phyloP scores from a whole-genome alignment of 2,329 filamentous ascomycete genomes.

The Cordyceps pruinosa region DNA sequence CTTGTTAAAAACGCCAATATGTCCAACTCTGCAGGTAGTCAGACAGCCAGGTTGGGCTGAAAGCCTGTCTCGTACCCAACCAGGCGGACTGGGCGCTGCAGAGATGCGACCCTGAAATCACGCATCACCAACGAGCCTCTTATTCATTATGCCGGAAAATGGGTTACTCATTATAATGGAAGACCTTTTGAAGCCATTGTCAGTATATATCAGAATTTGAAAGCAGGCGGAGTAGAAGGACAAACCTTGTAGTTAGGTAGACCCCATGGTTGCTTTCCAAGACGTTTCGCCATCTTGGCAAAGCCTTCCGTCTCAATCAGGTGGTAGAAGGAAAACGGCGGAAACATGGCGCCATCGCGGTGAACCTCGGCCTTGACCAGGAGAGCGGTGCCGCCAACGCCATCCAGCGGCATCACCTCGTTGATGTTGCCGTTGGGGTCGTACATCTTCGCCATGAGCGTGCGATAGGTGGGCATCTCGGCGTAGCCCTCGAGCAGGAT shows the following conservation, averaged over 20 bases:
- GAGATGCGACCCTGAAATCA: conserved; percentile 4
- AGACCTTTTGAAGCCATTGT: conserved; percentile 13
- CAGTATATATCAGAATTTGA: neutral
- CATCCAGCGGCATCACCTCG: conserved; percentile 71
- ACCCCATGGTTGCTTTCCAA: conserved; percentile 83
- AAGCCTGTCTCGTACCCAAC: neutral
- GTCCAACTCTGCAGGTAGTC: neutral
- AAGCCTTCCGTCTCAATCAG: conserved; percentile 97
- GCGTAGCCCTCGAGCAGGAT: conserved; percentile 89
- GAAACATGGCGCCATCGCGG: conserved; percentile 97
- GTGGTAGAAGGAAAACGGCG: conserved; percentile 91
- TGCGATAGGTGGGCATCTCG: conserved; percentile 86
- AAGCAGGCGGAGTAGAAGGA: neutral
- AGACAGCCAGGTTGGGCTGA: neutral
- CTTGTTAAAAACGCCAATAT: conserved; percentile 4
- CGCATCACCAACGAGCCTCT: conserved; percentile 1
- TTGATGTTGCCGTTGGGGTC: conserved; percentile 49
- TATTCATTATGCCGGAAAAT: conserved; percentile 11
- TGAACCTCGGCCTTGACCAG: conserved; percentile 96
- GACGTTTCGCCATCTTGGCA: conserved; percentile 86
- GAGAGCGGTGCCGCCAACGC: conserved; percentile 86
- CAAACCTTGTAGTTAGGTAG: conserved; percentile 93
- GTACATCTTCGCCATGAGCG: conserved; percentile 81
- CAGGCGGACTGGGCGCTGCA: neutral
- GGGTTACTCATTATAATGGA: conserved; percentile 12